Conservation (phyloP, 2,329 filamentous ascomycete species). For the Fusarium foetens region DNA sequence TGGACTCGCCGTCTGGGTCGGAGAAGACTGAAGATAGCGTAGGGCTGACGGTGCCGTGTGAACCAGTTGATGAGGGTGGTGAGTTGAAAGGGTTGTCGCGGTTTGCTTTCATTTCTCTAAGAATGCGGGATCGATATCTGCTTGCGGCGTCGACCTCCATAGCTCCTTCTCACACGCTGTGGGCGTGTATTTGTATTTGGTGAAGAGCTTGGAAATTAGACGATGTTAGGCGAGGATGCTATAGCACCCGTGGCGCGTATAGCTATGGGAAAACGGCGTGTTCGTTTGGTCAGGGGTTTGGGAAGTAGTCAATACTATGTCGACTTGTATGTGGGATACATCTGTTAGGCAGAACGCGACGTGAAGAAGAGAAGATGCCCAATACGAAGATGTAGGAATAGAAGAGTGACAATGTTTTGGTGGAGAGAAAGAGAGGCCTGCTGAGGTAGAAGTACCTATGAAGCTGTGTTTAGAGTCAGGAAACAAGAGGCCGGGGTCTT, state of each 20-base stretch:
- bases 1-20: constrained; percentile 64
- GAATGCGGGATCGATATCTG: constrained; percentile 59
- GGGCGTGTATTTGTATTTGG: constrained; percentile 28
- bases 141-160: constrained; percentile 56
- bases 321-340: constrained; percentile 21
- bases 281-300: constrained; percentile 12
- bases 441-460: constrained; percentile 13
- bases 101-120: constrained; percentile 63
- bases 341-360: constrained; percentile 24
- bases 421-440: constrained; percentile 29
- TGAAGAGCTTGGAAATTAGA: constrained; percentile 33
- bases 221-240: constrained; percentile 33
- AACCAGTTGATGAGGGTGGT: constrained; percentile 67
- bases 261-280: constrained; percentile 8
- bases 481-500: constrained; percentile 23
- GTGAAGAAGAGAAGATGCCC: constrained; percentile 20
- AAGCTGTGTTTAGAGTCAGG: constrained; percentile 39
- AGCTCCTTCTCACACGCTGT: constrained; percentile 44
- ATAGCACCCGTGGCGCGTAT: constrained; percentile 39
- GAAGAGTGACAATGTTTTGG: constrained; percentile 17
- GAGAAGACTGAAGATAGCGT: constrained; percentile 64
- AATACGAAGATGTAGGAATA: constrained; percentile 22
- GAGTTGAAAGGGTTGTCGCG: constrained; percentile 68
- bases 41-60: constrained; percentile 66
- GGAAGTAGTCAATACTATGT: constrained; percentile 37